A percentile compares a stretch with the other conserved stretches of the same genome.
These are phyloP conservation scores for Phaffomyces antillensis DNA, from an alignment of 805 yeast genomes.

Conservation along the genomic window DNA sequence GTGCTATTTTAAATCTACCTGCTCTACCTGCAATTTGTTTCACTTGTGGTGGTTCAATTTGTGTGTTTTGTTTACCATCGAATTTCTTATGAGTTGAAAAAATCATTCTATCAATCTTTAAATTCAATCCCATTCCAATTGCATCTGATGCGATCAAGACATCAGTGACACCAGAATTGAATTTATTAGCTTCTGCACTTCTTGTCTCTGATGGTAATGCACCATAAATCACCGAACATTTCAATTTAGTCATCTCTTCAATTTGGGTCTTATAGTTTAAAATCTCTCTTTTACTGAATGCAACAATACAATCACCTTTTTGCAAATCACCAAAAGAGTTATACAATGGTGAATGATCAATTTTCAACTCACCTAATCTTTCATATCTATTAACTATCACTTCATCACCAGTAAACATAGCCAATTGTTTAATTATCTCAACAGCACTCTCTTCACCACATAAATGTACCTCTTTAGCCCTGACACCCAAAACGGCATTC, in stretches of 20 bases:
- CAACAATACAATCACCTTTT: conserved; percentile 85
- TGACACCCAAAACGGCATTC: conserved; percentile 77
- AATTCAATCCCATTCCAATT: conserved; percentile 93
- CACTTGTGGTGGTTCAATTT: conserved; percentile 55
- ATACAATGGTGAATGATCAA: conserved; percentile 36
- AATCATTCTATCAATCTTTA: conserved; percentile 73
- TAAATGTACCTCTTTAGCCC: conserved; percentile 78
- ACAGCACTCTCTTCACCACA: conserved; percentile 92
- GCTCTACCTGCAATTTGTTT: conserved; percentile 97
- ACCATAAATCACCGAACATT: conserved; percentile 90
- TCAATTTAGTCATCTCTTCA: conserved; percentile 52
- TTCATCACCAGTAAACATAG: conserved; percentile 70
- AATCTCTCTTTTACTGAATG: conserved; percentile 72
- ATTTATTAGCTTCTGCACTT: conserved; percentile 70
- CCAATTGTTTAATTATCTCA: conserved; percentile 53
- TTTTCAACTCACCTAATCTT: conserved; percentile 64
- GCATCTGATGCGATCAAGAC: conserved; percentile 95
- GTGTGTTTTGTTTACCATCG: conserved; percentile 48
- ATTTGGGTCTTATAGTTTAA: conserved; percentile 61
- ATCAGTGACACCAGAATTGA: conserved; percentile 75
- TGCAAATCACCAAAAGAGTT: conserved; percentile 32
- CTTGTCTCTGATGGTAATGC: conserved; percentile 94
- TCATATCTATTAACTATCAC: conserved; percentile 63
- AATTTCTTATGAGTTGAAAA: conserved; percentile 65
- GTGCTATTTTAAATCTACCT: conserved; percentile 58